Evolutionary conservation across 768 basidiomycete genomes (phyloP).

Genomic region (Termitomyces sp.): DNA sequence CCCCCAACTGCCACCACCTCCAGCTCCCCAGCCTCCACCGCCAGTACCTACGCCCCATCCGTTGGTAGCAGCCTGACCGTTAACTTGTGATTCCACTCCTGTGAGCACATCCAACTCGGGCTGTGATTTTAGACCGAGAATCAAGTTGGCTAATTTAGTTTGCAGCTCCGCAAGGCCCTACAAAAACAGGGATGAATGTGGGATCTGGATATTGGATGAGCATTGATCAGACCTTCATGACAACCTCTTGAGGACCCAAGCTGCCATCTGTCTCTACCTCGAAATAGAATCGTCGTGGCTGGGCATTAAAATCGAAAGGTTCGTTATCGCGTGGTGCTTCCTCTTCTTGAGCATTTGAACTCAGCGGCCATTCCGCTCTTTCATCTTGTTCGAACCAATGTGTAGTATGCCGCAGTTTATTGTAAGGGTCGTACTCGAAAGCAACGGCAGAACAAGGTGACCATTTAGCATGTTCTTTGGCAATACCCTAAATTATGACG

Average conservation of each 20-base stretch:
- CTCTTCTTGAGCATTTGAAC: constrained; percentile 82
- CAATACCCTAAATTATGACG: constrained; percentile 64
- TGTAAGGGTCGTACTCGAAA: constrained; percentile 98
- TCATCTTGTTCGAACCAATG: constrained; percentile 89
- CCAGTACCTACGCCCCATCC: constrained; percentile 14
- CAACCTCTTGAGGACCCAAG: constrained; percentile 81
- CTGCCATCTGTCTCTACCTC: constrained; percentile 95
- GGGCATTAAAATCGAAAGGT: constrained; percentile 82
- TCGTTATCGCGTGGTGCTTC: constrained; percentile 75
- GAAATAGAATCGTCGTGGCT: constrained; percentile 88
- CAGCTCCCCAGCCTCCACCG: constrained; percentile 10
- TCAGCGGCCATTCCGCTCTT: constrained; percentile 86
- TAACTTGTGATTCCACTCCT: constrained; percentile 29
- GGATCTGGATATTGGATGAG: background rate
- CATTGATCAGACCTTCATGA: constrained; percentile 58
- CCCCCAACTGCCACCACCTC: constrained; percentile 16
- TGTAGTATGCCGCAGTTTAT: constrained; percentile 92
- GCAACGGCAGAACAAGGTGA: constrained; percentile 92
- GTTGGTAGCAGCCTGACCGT: constrained; percentile 20
- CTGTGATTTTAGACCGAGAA: constrained; percentile 64
- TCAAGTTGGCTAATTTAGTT: constrained; percentile 73
- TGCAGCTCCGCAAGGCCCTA: constrained; percentile 78
- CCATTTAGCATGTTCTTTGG: constrained; percentile 99
- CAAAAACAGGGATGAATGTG: background rate
- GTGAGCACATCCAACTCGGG: constrained; percentile 51